A percentile compares a stretch with the other conserved stretches of the same genome.
Conservation (phyloP, 352 stramenopile species). For the Globisporangium cystogenes region DNA sequence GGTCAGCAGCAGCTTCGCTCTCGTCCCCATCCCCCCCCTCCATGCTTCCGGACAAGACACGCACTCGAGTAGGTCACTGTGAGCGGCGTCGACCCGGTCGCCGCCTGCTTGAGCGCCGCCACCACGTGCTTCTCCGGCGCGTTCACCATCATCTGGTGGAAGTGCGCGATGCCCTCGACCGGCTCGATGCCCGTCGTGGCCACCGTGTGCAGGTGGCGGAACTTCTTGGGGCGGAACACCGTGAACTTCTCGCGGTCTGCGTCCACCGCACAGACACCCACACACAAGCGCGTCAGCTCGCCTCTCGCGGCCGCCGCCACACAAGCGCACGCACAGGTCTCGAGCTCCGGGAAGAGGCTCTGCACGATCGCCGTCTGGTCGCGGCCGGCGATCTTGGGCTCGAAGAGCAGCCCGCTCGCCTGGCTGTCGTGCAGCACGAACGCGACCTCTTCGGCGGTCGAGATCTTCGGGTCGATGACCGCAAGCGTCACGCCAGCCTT, state of each 20-base stretch:
- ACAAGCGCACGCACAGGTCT: conserved; percentile 40
- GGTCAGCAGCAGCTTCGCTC: too few species aligned
- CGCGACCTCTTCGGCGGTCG: conserved; percentile 65
- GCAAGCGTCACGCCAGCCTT: conserved; percentile 80
- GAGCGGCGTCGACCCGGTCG: conserved; percentile 69
- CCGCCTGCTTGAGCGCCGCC: conserved; percentile 45
- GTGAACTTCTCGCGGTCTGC: conserved; percentile 42
- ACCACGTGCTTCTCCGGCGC: conserved; percentile 58
- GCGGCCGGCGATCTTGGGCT: conserved; percentile 71
- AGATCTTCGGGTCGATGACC: conserved; percentile 73
- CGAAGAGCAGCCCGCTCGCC: conserved; percentile 75
- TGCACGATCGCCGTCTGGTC: conserved; percentile 75
- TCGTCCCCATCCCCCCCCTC: too few species aligned
- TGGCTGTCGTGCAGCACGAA: conserved; percentile 80
- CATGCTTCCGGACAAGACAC: conserved; percentile 7
- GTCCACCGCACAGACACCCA: too few species aligned
- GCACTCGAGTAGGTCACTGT: conserved; percentile 76
- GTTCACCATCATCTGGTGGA: conserved; percentile 81
- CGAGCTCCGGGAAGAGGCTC: conserved; percentile 68
- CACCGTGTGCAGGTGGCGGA: conserved; percentile 77
- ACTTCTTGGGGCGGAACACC: conserved; percentile 77
- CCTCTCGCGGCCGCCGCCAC: too few species aligned
- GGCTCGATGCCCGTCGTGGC: conserved; percentile 78
- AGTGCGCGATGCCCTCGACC: conserved; percentile 69
- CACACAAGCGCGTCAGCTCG: not conserved